phyloP scores from a whole-genome alignment of 257 asterid species.

The Solanum pimpinellifolium region DNA sequence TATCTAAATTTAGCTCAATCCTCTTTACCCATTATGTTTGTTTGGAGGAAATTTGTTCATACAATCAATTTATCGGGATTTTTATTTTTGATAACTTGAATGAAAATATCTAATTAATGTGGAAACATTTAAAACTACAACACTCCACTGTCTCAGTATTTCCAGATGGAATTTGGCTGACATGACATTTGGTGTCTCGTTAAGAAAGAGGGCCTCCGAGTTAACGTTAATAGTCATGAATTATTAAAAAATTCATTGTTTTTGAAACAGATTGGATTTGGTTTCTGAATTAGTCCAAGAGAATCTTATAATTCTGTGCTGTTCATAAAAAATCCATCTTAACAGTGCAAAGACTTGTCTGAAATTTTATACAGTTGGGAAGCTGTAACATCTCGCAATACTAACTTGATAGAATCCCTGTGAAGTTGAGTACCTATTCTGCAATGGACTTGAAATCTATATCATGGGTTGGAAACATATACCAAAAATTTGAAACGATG shows the following conservation, averaged over 20 bases:
- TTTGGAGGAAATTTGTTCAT: background rate
- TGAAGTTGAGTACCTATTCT: background rate
- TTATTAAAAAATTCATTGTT: background rate
- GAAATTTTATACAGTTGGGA: constrained; percentile 11
- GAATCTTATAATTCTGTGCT: background rate
- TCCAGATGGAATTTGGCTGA: background rate
- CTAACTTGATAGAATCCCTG: background rate
- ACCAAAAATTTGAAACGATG: constrained; percentile 66
- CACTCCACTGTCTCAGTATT: background rate
- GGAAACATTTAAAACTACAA: background rate
- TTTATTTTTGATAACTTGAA: background rate
- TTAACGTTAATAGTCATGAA: background rate
- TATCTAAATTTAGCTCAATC: background rate
- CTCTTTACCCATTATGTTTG: background rate
- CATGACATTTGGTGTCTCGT: background rate
- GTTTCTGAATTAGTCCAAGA: background rate
- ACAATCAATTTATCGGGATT: background rate
- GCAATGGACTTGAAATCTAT: constrained; percentile 63
- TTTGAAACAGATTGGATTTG: background rate
- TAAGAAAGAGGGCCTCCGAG: background rate
- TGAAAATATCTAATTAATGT: background rate
- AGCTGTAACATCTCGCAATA: background rate
- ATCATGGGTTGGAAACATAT: constrained; percentile 70
- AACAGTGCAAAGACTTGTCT: background rate
- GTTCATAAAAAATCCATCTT: background rate